Percentiles rank a stretch among this genome's conserved stretches.
phyloP scores from a whole-genome alignment of 2,329 filamentous ascomycete genomes.

The Ustilaginoidea virens region DNA sequence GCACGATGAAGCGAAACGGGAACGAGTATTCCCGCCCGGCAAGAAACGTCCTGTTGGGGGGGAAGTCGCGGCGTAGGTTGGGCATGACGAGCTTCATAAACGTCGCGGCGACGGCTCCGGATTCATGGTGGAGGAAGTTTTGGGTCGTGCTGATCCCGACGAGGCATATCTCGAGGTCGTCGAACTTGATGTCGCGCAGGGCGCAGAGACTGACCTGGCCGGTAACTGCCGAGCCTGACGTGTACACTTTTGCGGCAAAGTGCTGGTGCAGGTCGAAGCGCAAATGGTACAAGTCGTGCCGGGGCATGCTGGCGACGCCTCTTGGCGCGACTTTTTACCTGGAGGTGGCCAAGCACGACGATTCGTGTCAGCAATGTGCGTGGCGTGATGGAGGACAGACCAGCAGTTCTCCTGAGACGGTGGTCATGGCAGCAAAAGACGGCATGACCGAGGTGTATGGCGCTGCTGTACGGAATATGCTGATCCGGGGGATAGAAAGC shows the following conservation, averaged over 20 bases:
- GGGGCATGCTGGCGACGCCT: no score
- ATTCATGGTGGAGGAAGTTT: background rate
- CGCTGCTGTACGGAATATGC: no score
- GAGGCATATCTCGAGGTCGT: background rate
- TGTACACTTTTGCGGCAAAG: slow-evolving; percentile 1
- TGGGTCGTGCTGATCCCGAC: slow-evolving; percentile 1
- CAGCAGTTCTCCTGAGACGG: no score
- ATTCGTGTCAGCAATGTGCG: no score
- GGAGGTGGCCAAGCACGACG: no score
- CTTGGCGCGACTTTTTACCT: no score
- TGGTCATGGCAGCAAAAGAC: no score
- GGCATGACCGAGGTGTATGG: no score
- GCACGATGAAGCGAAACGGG: slow-evolving; percentile 1
- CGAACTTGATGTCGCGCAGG: background rate
- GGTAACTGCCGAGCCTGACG: background rate
- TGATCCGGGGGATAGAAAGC: no score
- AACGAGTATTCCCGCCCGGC: background rate
- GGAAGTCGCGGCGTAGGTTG: background rate
- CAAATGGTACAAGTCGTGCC: no score
- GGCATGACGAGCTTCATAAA: slow-evolving; percentile 3
- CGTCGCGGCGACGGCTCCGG: background rate
- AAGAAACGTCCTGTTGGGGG: background rate
- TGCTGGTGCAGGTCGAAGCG: slow-evolving; percentile 1
- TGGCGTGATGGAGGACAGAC: no score
- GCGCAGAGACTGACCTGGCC: background rate